A percentile compares a stretch with the other conserved stretches of the same genome.
phyloP scores from a whole-genome alignment of 495 filamentous ascomycete genomes.

The Penicillium pancosmium region DNA sequence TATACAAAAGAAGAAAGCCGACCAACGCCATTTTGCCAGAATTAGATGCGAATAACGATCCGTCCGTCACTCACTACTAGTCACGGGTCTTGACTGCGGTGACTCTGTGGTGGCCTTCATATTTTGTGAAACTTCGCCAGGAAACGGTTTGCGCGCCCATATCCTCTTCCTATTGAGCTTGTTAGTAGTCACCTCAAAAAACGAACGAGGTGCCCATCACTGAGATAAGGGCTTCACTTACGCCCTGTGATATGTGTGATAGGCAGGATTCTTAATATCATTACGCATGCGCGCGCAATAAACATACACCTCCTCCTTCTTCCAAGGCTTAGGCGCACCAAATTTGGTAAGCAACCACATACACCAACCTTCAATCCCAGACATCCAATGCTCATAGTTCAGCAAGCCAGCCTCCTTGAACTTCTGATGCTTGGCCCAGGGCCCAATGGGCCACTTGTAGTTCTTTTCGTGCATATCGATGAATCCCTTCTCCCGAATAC shows the following conservation, averaged over 20 bases:
- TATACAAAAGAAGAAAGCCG: background rate
- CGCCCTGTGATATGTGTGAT: conserved; percentile 25
- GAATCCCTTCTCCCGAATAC: conserved; percentile 35
- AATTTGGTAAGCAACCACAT: conserved; percentile 32
- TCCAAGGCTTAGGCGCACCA: conserved; percentile 27
- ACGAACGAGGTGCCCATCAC: background rate
- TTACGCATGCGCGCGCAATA: conserved; percentile 23
- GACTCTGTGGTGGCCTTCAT: background rate
- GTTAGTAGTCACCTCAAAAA: conserved; percentile 2
- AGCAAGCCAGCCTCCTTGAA: conserved; percentile 26
- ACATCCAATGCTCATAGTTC: conserved; percentile 26
- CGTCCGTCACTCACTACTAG: background rate
- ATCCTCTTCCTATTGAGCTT: conserved; percentile 9
- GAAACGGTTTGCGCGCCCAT: conserved; percentile 20
- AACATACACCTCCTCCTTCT: conserved; percentile 27
- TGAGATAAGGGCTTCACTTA: conserved; percentile 3
- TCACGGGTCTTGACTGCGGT: background rate
- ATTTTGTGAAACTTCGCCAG: conserved; percentile 68
- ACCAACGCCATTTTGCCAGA: background rate
- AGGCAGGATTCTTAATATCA: conserved; percentile 26
- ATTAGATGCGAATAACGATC: background rate
- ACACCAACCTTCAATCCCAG: conserved; percentile 29
- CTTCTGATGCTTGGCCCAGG: conserved; percentile 27
- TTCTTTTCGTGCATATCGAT: conserved; percentile 24
- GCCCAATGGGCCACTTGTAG: conserved; percentile 28